These are phyloP conservation scores for Magnaporthiopsis incrustans DNA, from an alignment of 2,329 filamentous ascomycete species.

Conservation along the genomic window DNA sequence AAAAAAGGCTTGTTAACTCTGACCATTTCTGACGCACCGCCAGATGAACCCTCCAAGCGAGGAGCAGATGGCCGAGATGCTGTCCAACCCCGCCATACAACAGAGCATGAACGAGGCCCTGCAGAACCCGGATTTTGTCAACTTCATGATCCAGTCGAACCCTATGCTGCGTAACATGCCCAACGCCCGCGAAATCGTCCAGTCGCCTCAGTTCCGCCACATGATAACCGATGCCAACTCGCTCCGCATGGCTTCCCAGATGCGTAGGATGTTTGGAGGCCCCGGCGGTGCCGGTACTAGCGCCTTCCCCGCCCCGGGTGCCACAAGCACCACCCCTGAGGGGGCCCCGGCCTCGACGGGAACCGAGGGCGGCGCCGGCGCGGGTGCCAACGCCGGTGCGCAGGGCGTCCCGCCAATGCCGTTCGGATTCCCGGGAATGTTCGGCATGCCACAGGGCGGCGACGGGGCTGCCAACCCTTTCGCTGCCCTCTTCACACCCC, in stretches of 20 bases:
- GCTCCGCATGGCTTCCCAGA: conserved; percentile 71
- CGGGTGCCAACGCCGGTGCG: conserved; percentile 14
- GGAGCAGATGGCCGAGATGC: conserved; percentile 75
- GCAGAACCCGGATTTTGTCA: conserved; percentile 87
- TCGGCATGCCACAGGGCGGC: conserved; percentile 19
- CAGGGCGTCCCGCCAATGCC: conserved; percentile 3
- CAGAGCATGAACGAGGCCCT: conserved; percentile 90
- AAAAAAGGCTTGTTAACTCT: conserved; percentile 14
- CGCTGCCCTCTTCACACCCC: conserved; percentile 47
- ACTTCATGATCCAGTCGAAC: conserved; percentile 90
- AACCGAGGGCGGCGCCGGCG: conserved; percentile 13
- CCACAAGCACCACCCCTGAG: conserved; percentile 75
- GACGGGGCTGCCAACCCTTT: conserved; percentile 53
- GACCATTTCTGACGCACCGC: not conserved
- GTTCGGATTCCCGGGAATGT: conserved; percentile 26
- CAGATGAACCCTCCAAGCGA: conserved; percentile 83
- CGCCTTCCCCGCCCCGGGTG: conserved; percentile 82
- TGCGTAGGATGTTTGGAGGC: conserved; percentile 65
- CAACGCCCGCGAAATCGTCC: conserved; percentile 74
- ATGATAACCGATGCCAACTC: conserved; percentile 91
- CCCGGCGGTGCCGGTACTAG: conserved; percentile 34
- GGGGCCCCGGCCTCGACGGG: conserved; percentile 28
- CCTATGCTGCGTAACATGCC: conserved; percentile 71
- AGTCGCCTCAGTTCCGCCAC: conserved; percentile 78
- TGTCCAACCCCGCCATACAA: conserved; percentile 80